Evolutionary conservation across 2,329 filamentous ascomycete species (phyloP), one percentile per base, ranked within the genome.

Genomic region (Fusarium guadeloupense): DNA sequence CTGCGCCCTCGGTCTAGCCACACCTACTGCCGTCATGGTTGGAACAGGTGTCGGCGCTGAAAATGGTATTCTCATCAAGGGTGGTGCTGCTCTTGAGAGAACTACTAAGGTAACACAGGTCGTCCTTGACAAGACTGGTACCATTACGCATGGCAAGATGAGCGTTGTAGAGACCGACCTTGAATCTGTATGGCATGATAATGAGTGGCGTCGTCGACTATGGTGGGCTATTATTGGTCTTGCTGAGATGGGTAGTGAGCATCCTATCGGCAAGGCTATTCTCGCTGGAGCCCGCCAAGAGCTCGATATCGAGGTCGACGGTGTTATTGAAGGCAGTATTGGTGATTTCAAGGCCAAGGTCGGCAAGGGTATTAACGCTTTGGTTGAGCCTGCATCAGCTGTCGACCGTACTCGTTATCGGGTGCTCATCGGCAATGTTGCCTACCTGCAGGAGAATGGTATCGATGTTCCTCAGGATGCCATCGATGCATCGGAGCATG

Each of bases 181-280:
- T 30, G 85, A 85, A 26, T 77, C 85, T 8, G 75, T 81, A 3
- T 98, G 94, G 94, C 81, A 84, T 37, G 82, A 83, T 20, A 88
- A 82, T 51, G 85, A 89, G 26, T 86, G 85, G 81, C 86, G 86
- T 52, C 86, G 85, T 56, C 87, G 87, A 28, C 82, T 96, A 4
- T 99, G 94, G 94, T 99, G 95, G 95, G 87, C 91, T n/a, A 84
- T 97, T 58, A 87, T 99, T 52, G 95, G 93, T 38, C 87, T 98
- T n/a, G 90, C 94, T 1, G 95, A 99, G 78, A 93, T 93, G 85
- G 91, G 92, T 64, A 97, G 92, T 71, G 95, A 99, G 76, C 95
- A 99, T 72, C 95, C 95, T 1, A 91, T 98, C 52, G 95, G 93
- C n/a, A 92, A 88, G 69, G 94, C 95, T 13, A 91, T 98, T 45